Base-by-base conservation (phyloP, 495 filamentous ascomycete genomes). In the Neurospora sp. region DNA sequence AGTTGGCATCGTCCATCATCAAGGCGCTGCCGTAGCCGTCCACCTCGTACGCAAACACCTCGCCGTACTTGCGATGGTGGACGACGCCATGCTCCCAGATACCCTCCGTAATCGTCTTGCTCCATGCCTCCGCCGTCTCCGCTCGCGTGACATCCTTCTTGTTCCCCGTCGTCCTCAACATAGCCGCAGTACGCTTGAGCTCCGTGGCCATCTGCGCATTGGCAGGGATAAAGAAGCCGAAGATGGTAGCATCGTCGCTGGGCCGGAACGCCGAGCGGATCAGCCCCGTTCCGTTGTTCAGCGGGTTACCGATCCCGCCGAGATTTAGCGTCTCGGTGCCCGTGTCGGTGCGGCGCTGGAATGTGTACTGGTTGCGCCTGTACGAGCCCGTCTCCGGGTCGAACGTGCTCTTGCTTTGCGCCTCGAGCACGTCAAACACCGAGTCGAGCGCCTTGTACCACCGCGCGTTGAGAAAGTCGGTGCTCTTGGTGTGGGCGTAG, bases 181-280 rank as follows among this genome's bases (percentile, higher is more conserved):
- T 83, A 18, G 85, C 83, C 3, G 93, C 91, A 2, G 91, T 90
- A 31, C 92, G 90, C 74, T 92, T 90, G 27, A 99, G 87, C 80
- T 98, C 93, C 1, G 97, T 91, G 8, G 93, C 89, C 88, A 99
- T 97, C 90, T 96, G 93, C 39, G 96, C 95, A 80, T 99, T 99
- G 37, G 93, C 91, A 0, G 96, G 96, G 74, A 98, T 97, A 81
- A 97, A 97, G 84, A 93, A 98, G 39, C 94, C 94, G 10, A 98
- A 84, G 71, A 94, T 97, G 1, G 94, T 95, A n/a, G 96, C 94
- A 79, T 99, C 96, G 76, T 99, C 96, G 76, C 92, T 96, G n/a
- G 96, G 96, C 3, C 96, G 88, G 84, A 98, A 99, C 3, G 96
- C 94, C 72, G 93, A 96, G 70, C 96, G 90, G 71, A 98, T 88